Evolutionary conservation across 352 stramenopile genomes (phyloP).

Genomic region (Phytophthora pseudosyringae): DNA sequence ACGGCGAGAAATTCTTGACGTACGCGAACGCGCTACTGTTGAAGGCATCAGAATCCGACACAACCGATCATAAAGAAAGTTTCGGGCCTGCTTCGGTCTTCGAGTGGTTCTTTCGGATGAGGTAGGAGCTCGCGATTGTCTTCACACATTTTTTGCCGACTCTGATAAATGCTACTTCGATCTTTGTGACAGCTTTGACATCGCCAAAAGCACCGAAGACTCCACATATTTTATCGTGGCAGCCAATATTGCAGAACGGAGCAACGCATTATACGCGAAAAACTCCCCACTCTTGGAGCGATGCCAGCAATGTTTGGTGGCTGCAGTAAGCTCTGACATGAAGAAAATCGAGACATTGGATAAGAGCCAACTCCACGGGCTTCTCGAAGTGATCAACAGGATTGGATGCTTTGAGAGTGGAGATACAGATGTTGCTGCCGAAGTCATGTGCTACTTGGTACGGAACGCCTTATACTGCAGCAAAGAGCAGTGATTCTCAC

Average conservation of each 20-base stretch:
- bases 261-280: constrained; percentile 46
- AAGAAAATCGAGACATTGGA: constrained; percentile 58
- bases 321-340: constrained; percentile 64
- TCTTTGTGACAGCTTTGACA: constrained; percentile 59
- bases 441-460: constrained; percentile 48
- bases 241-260: constrained; percentile 58
- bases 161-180: constrained; percentile 6
- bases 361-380: constrained; percentile 30
- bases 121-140: constrained; percentile 35
- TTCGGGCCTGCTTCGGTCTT: constrained; percentile 58
- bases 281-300: constrained; percentile 43
- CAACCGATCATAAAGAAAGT: neutral
- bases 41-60: constrained; percentile 22
- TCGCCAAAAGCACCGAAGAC: constrained; percentile 65
- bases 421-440: constrained; percentile 17
- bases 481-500: neutral
- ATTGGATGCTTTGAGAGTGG: constrained; percentile 33
- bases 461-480: constrained; percentile 1
- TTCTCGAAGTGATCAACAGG: constrained; percentile 55
- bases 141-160: neutral
- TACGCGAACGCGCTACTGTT: constrained; percentile 55
- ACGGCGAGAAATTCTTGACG: constrained; percentile 46
- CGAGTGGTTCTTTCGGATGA: constrained; percentile 83
- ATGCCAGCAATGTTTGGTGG: constrained; percentile 58
- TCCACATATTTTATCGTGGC: constrained; percentile 61